Evolutionary conservation across 1,284 basidiomycete genomes (phyloP).

Genomic region (Tilletiopsis washingtonensis): DNA sequence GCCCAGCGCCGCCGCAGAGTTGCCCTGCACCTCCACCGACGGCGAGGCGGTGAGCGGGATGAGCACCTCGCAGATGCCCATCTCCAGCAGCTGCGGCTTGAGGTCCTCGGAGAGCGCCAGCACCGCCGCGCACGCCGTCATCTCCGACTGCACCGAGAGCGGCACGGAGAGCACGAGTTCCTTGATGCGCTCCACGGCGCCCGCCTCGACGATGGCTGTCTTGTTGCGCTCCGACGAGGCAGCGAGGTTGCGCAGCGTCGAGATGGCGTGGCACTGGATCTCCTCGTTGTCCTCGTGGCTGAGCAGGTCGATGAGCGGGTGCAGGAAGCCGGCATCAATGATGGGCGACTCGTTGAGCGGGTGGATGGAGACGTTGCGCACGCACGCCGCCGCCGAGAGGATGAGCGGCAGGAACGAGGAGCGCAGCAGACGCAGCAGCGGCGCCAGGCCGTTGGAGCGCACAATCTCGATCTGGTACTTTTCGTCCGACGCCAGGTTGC

Average conservation of each 20-base stretch:
- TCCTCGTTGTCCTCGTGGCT: slow-evolving; percentile 99
- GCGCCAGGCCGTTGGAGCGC: slow-evolving; percentile 83
- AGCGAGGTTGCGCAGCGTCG: slow-evolving; percentile 89
- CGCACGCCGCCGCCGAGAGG: slow-evolving; percentile 94
- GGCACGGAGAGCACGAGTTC: slow-evolving; percentile 91
- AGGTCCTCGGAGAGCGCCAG: slow-evolving; percentile 44
- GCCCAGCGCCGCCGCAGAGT: slow-evolving; percentile 92
- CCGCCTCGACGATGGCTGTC: slow-evolving; percentile 93
- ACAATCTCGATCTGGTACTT: slow-evolving; percentile 99
- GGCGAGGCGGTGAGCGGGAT: slow-evolving; percentile 93
- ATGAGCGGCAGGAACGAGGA: slow-evolving; percentile 98
- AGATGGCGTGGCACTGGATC: slow-evolving; percentile 99
- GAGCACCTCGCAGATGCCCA: slow-evolving; percentile 96
- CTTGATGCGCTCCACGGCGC: slow-evolving; percentile 96
- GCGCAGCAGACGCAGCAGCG: slow-evolving; percentile 85
- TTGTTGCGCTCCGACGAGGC: slow-evolving; percentile 98
- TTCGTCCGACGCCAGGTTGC: slow-evolving; percentile 96
- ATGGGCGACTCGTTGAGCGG: slow-evolving; percentile 98
- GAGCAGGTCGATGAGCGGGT: slow-evolving; percentile 88
- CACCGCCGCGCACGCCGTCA: slow-evolving; percentile 92
- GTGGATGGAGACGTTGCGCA: slow-evolving; percentile 97
- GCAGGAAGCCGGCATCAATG: slow-evolving; percentile 94
- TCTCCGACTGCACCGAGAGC: slow-evolving; percentile 95
- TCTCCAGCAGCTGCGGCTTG: slow-evolving; percentile 64
- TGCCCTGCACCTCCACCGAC: slow-evolving; percentile 96